Base-by-base conservation (phyloP, 805 yeast genomes). In the Yamadazyma sp. region DNA sequence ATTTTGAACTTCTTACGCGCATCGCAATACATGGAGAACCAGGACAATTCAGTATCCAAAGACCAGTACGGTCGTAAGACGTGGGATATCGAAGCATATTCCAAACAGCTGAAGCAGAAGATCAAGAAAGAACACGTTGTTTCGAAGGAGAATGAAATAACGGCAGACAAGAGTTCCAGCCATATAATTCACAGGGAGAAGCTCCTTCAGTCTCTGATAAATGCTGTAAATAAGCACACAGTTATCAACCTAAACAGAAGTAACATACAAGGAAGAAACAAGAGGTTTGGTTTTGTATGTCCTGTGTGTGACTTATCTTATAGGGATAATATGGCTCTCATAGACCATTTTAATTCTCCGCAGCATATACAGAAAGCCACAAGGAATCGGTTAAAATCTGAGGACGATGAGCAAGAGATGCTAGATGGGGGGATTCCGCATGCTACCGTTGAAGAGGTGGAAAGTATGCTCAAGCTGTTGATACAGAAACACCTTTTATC, bases 241-340 rank as follows among this genome's bases (percentile, higher is more conserved):
- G 41, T 68, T 3, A 53, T 68, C 18, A 60, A 55, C 24, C 25
- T 42, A 12, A 44, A 31, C 12, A 19, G 30, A 1, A 35, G 35
- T 21, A 23, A 15, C 2, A 38, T 50, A 1, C 54, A 12, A 47
- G 69, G 54, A 37, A 59, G 48, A 29, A 64, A 44, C 78, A 88
- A 37, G 72, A 77, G 84, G 17, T 85, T 86, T 43, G 96, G 97
- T 15, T 91, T 91, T 60, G 75, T 75, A 49, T 93, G 99, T 60
- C 84, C 82, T 8, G 58, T 77, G 1, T 93, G 99, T 59, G 77
- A 82, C 45, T 58, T 86, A 41, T 82, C 91, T 2, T 91, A 78
- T 62, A 80, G 88, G 53, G 97, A 93, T 55, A 83, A 84, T 40
- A 62, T 88, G 48, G 84, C 88, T 44, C 79, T 80, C 55, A 71